phyloP scores from a whole-genome alignment of 2,329 filamentous ascomycete species.

The Cryphonectria japonica region DNA sequence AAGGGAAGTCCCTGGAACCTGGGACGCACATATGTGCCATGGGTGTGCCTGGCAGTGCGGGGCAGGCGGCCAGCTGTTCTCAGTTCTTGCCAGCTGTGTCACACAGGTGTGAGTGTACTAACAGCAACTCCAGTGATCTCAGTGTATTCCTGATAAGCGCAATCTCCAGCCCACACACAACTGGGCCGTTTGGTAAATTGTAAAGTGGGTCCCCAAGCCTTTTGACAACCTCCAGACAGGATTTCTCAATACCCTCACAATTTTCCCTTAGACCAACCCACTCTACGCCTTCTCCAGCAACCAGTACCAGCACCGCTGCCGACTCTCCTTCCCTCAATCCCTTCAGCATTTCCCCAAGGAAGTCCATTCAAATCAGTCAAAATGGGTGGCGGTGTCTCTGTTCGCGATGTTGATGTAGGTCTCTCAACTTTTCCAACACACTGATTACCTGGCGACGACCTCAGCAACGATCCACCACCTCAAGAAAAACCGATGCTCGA shows the following conservation, averaged over 20 bases:
- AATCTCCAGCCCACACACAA: conserved; percentile 9
- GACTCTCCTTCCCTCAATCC: conserved; percentile 33
- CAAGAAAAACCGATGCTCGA: conserved; percentile 17
- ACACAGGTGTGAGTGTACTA: not conserved
- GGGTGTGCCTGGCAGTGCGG: not conserved
- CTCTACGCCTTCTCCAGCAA: conserved; percentile 21
- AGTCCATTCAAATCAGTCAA: conserved; percentile 42
- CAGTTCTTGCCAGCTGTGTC: not conserved
- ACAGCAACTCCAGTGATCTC: not conserved
- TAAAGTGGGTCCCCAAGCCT: not conserved
- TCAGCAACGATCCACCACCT: conserved; percentile 6
- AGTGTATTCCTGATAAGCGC: not conserved
- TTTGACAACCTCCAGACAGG: not conserved
- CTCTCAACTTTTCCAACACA: conserved; percentile 38
- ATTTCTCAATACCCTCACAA: not conserved
- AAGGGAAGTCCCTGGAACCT: not conserved
- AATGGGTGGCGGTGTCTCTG: conserved; percentile 79
- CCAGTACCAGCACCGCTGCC: conserved; percentile 43
- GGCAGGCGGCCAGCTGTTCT: not conserved
- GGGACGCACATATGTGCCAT: not conserved
- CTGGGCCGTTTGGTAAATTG: conserved; percentile 5
- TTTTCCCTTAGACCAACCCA: conserved; percentile 32
- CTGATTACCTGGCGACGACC: conserved; percentile 24
- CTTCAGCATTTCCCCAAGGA: conserved; percentile 32
- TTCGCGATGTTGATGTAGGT: conserved; percentile 86